Evolutionary conservation across 148 eudicot species (phyloP), one percentile per base, ranked within the genome.

Genomic region (Gaultheria prostrata): DNA sequence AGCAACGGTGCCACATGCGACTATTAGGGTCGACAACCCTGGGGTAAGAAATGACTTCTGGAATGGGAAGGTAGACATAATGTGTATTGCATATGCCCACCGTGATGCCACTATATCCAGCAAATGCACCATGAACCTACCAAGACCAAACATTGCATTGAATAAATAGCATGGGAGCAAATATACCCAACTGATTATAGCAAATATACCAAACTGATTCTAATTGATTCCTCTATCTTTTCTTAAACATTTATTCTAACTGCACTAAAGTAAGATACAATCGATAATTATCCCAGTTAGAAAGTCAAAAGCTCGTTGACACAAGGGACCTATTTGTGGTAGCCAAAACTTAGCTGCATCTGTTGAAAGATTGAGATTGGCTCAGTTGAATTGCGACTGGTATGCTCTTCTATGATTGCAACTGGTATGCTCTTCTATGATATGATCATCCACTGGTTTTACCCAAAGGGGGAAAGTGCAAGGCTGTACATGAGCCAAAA

Each of bases 1-100:
- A 92, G 93, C 99, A 97, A 91, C 98, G 98, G 86, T 97, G 99
- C 99, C 99, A 97, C 99, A 97, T 97, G 26, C 99, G 98, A 85
- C 99, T 97, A 83, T 97, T 95, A 14, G 95, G 98, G 88, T 97
- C 98, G 0, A 97, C 92, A n/a, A 86, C 84, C 80, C 88, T 89
- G n/a, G 98, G 94, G 86, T 95, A 89, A 53, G 90, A 89, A 46
- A 97, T 97, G 83, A 97, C 99, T 89, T 93, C 99, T 4, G 98
- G 96, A 84, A 97, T 97, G 4, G 99, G 99, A 71, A 97, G 93
- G 89, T 97, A 97, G 71, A 91, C 99, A 80, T 95, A 97, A 81
- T 97, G 99, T 71, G 99, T 95, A 84, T 97, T 97, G 87, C 98
- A 97, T 67, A 92, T 86, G 54, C 99, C 99, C 73, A 97, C 99